Evolutionary conservation across 768 basidiomycete species (phyloP).

Genomic region (Boletellus sp.): DNA sequence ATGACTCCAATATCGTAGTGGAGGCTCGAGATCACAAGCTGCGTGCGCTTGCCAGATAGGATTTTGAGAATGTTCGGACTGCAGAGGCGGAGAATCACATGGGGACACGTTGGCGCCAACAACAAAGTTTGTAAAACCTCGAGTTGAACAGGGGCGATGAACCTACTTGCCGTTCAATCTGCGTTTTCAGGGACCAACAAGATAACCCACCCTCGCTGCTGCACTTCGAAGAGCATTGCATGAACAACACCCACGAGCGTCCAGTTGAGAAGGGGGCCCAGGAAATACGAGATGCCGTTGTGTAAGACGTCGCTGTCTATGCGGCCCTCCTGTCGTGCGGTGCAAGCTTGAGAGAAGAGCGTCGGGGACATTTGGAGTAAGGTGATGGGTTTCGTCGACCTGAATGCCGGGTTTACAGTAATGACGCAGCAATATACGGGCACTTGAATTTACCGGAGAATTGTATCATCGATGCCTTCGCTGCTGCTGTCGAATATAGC

Average conservation of each 20-base stretch:
- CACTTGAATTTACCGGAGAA: slow-evolving; percentile 47
- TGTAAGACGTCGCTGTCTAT: slow-evolving; percentile 65
- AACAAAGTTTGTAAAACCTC: slow-evolving; percentile 66
- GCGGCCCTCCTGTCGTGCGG: slow-evolving; percentile 42
- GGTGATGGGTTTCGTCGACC: slow-evolving; percentile 66
- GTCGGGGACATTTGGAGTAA: slow-evolving; percentile 65
- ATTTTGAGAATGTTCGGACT: slow-evolving; percentile 50
- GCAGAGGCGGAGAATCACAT: slow-evolving; percentile 61
- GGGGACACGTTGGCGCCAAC: slow-evolving; percentile 62
- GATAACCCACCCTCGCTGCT: slow-evolving; percentile 46
- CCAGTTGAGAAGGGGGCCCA: slow-evolving; percentile 71
- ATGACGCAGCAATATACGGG: background rate
- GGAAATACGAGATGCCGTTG: slow-evolving; percentile 77
- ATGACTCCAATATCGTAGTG: slow-evolving; percentile 39
- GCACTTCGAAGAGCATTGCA: slow-evolving; percentile 58
- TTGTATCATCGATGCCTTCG: slow-evolving; percentile 82
- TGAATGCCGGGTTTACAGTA: slow-evolving; percentile 26
- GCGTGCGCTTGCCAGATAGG: slow-evolving; percentile 39
- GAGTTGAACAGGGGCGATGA: slow-evolving; percentile 46
- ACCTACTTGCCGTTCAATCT: slow-evolving; percentile 33
- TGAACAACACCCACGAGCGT: slow-evolving; percentile 72
- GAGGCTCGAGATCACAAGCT: slow-evolving; percentile 28
- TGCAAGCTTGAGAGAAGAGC: slow-evolving; percentile 62
- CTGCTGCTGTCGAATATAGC: slow-evolving; percentile 72
- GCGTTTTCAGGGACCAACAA: background rate